Conservation (phyloP, 768 basidiomycete species). For the Clitopilus hobsonii region DNA sequence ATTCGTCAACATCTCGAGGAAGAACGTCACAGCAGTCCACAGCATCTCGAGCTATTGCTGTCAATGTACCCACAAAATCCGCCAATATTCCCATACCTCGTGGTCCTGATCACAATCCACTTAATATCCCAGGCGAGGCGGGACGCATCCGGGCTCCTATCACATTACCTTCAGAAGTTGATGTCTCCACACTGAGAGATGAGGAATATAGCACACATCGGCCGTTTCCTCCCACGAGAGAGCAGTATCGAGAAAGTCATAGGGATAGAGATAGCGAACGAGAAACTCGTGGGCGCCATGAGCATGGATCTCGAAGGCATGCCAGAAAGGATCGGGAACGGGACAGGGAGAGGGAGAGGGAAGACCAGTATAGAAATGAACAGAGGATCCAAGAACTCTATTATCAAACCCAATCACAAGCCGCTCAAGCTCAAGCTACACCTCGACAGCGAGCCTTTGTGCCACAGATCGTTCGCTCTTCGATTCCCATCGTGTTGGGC, state of each 20-base stretch:
- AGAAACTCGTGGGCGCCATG: background rate
- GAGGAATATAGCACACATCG: constrained; percentile 17
- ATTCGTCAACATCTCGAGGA: constrained; percentile 12
- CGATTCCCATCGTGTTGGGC: constrained; percentile 52
- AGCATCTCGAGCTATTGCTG: constrained; percentile 5
- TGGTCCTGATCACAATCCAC: constrained; percentile 11
- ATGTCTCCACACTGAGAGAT: background rate
- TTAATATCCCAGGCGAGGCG: constrained; percentile 17
- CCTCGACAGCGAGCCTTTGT: constrained; percentile 33
- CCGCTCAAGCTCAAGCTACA: background rate
- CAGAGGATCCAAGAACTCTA: constrained; percentile 44
- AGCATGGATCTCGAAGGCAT: background rate
- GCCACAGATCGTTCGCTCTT: constrained; percentile 57
- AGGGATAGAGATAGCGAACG: background rate
- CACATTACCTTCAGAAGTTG: constrained; percentile 14
- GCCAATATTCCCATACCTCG: constrained; percentile 36
- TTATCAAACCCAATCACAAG: constrained; percentile 19
- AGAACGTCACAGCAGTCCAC: constrained; percentile 10
- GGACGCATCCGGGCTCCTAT: constrained; percentile 19
- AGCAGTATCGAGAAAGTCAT: background rate
- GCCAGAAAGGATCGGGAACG: background rate
- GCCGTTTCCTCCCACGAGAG: constrained; percentile 16
- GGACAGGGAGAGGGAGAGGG: background rate
- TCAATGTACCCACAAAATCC: constrained; percentile 21
- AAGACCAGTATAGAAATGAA: constrained; percentile 19